Conservation (phyloP, 2,329 filamentous ascomycete genomes). For the Helicocarpus griseus region DNA sequence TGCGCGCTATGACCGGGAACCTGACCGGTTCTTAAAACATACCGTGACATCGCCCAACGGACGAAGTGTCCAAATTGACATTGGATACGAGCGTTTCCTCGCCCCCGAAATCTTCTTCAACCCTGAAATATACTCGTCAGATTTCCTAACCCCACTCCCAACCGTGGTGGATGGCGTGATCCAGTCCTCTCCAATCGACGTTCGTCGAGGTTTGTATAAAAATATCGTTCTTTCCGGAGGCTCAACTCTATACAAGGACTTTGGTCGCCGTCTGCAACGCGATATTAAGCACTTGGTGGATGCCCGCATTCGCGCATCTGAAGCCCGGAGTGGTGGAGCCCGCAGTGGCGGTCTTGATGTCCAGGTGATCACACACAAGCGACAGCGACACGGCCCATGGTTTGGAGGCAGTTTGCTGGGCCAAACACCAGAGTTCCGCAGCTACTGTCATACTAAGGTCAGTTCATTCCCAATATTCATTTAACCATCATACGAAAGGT, state of each 20-base stretch:
- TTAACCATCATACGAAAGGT: background rate
- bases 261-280: constrained; percentile 87
- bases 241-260: constrained; percentile 97
- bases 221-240: constrained; percentile 98
- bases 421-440: constrained; percentile 95
- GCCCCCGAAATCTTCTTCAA: constrained; percentile 99
- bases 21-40: constrained; percentile 83
- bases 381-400: constrained; percentile 95
- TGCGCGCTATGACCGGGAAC: constrained; percentile 83
- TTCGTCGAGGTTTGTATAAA: constrained; percentile 95
- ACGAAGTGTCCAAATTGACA: constrained; percentile 73
- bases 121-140: constrained; percentile 97
- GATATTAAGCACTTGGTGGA: constrained; percentile 97
- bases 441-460: constrained; percentile 93
- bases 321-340: constrained; percentile 81
- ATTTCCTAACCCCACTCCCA: constrained; percentile 91
- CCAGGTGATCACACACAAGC: constrained; percentile 93
- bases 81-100: constrained; percentile 95
- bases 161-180: constrained; percentile 94
- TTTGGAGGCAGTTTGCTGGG: constrained; percentile 94
- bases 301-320: constrained; percentile 81
- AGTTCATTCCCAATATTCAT: constrained; percentile 4
- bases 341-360: constrained; percentile 92
- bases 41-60: constrained; percentile 78
- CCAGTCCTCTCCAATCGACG: constrained; percentile 94